Evolutionary conservation across 208 protist species (phyloP), one percentile per base, ranked within the genome.

Genomic region (Leptomonas seymouri): DNA sequence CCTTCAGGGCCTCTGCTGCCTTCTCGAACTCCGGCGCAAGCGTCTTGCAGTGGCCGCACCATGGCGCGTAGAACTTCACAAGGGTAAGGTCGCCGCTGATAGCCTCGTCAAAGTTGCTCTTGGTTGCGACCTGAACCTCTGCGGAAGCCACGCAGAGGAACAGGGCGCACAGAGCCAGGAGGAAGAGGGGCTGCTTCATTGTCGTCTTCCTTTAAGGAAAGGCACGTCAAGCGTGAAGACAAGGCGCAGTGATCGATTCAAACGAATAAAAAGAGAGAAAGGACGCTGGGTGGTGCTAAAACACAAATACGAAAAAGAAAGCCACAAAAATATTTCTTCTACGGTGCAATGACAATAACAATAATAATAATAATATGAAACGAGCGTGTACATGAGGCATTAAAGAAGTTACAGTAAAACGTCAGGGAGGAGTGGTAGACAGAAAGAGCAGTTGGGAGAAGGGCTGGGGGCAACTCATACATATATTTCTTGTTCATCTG

Each of bases 31-130:
- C 91, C 20, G 95, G 94, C 3, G 86, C 93, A 31, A 97, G 80
- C 67, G 93, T 94, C 70, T 97, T 93, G 87, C 97, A 99, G 84
- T 98, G 95, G 36, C 95, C 95, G 77, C 97, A 99, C 95, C 95
- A 98, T 60, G 94, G 93, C 28, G 92, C 90, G 57, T 95, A 98
- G 74, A 98, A 99, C 78, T 98, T 97, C 36, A 98, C 84, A 23
- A 97, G 75, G 12, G 80, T 76, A 3, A 95, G 54, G 25, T 87
- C 83, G 7, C 60, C 77, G 41, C 39, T 67, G 53, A 97, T 70
- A 45, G 81, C 44, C 14, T 67, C 58, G 54, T 93, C 78, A 62
- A 97, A 93, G 80, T 94, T 84, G 21, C 57, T 65, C 36, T 83
- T 78, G 16, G 78, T 95, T 21, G 73, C 72, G 46, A 61, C 71